These are phyloP conservation scores for Daldinia vernicosa DNA, from an alignment of 495 filamentous ascomycete species.

Conservation along the genomic window DNA sequence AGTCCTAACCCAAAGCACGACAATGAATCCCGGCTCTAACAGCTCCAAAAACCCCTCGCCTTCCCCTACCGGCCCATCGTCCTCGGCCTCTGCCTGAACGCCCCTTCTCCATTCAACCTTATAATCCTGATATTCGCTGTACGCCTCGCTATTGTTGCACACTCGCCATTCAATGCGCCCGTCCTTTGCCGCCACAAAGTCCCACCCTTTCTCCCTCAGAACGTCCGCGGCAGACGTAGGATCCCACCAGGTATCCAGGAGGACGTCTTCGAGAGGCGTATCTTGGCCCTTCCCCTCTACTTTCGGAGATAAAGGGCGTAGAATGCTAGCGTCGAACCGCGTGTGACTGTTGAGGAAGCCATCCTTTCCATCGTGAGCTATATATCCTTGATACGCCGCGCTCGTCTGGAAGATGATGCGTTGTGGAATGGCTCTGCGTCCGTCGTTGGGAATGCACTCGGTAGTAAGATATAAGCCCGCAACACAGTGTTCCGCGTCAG, in stretches of 20 bases:
- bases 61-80: slow-evolving; percentile 11
- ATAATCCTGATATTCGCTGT: slow-evolving; percentile 5
- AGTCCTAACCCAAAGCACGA: slow-evolving; percentile 32
- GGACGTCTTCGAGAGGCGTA: slow-evolving; percentile 8
- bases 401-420: slow-evolving; percentile 30
- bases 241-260: slow-evolving; percentile 10
- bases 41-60: slow-evolving; percentile 28
- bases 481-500: neutral
- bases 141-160: slow-evolving; percentile 24
- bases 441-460: neutral
- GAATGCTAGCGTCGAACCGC: slow-evolving; percentile 36
- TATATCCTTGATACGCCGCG: slow-evolving; percentile 25
- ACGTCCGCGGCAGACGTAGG: neutral
- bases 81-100: slow-evolving; percentile 4
- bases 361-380: slow-evolving; percentile 10
- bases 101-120: slow-evolving; percentile 29
- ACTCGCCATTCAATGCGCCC: slow-evolving; percentile 25
- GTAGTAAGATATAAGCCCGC: slow-evolving; percentile 13
- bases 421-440: neutral
- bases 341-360: slow-evolving; percentile 23
- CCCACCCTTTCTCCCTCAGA: slow-evolving; percentile 22
- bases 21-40: slow-evolving; percentile 11
- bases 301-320: slow-evolving; percentile 15
- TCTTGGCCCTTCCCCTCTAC: neutral
- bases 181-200: slow-evolving; percentile 21